A percentile compares a stretch with the other conserved stretches of the same genome.
These are phyloP conservation scores for Datura wrightii DNA, from an alignment of 257 asterid genomes.

Conservation along the genomic window DNA sequence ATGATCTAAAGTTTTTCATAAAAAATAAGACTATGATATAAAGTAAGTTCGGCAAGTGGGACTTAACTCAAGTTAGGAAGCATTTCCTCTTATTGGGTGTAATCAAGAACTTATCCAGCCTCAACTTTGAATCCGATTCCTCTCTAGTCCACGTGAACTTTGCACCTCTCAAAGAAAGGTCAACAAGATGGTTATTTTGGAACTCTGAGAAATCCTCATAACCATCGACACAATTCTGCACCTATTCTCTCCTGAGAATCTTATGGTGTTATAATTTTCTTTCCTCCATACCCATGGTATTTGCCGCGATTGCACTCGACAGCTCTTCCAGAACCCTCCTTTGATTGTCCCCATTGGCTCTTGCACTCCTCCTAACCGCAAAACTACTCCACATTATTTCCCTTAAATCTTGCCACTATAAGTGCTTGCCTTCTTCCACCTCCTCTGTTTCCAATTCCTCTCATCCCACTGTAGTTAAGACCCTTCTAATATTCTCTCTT, in stretches of 20 bases:
- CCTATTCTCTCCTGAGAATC: background rate
- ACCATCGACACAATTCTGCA: background rate
- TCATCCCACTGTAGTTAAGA: background rate
- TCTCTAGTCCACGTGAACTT: background rate
- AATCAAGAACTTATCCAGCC: background rate
- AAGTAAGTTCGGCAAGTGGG: background rate
- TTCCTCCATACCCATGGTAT: background rate
- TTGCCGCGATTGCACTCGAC: background rate
- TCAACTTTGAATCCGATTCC: background rate
- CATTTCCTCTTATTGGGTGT: background rate
- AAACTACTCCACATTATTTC: background rate
- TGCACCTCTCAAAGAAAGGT: background rate
- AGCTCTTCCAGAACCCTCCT: background rate
- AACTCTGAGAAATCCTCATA: background rate
- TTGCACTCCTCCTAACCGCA: background rate
- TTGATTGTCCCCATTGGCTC: background rate
- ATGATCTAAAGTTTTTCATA: background rate
- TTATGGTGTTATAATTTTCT: background rate
- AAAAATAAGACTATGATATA: background rate
- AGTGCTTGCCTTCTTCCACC: background rate
- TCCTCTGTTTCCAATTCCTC: background rate
- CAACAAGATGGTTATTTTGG: background rate
- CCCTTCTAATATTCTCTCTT: background rate
- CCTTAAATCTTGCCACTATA: background rate
- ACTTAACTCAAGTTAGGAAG: background rate